These are phyloP conservation scores for Arthrobotrys conoides DNA, from an alignment of 2,329 filamentous ascomycete genomes.

Conservation along the genomic window DNA sequence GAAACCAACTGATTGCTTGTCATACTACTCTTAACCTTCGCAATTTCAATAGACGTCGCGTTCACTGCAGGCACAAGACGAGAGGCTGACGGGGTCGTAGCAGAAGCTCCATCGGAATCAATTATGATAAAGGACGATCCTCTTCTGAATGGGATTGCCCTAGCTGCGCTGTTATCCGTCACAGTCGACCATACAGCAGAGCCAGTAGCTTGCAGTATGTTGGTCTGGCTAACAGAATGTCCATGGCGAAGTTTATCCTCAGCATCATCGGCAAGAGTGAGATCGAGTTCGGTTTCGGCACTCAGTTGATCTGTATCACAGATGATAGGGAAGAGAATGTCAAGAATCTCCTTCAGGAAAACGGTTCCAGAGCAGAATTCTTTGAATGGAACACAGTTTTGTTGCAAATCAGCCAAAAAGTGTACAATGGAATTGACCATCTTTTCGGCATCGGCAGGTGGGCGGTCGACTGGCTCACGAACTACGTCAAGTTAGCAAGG, in stretches of 20 bases:
- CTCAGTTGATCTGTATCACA: slow-evolving; percentile 87
- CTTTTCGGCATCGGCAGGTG: slow-evolving; percentile 71
- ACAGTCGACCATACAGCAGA: slow-evolving; percentile 60
- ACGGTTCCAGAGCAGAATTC: slow-evolving; percentile 85
- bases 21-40: slow-evolving; percentile 72
- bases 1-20: slow-evolving; percentile 69
- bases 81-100: slow-evolving; percentile 50
- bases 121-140: slow-evolving; percentile 93
- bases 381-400: slow-evolving; percentile 81
- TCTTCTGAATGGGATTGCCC: slow-evolving; percentile 68
- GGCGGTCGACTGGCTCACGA: slow-evolving; percentile 44
- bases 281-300: slow-evolving; percentile 88
- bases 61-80: slow-evolving; percentile 59
- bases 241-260: slow-evolving; percentile 75
- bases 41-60: slow-evolving; percentile 69
- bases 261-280: slow-evolving; percentile 80
- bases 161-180: slow-evolving; percentile 50
- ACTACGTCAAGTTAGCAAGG: slow-evolving; percentile 29
- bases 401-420: slow-evolving; percentile 83
- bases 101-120: slow-evolving; percentile 39
- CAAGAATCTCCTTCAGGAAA: slow-evolving; percentile 84
- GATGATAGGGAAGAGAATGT: slow-evolving; percentile 86
- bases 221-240: slow-evolving; percentile 69
- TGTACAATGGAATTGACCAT: slow-evolving; percentile 82
- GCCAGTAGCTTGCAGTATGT: slow-evolving; percentile 63